phyloP scores from a whole-genome alignment of 2,329 filamentous ascomycete genomes.

The Pseudogymnoascus sp. region DNA sequence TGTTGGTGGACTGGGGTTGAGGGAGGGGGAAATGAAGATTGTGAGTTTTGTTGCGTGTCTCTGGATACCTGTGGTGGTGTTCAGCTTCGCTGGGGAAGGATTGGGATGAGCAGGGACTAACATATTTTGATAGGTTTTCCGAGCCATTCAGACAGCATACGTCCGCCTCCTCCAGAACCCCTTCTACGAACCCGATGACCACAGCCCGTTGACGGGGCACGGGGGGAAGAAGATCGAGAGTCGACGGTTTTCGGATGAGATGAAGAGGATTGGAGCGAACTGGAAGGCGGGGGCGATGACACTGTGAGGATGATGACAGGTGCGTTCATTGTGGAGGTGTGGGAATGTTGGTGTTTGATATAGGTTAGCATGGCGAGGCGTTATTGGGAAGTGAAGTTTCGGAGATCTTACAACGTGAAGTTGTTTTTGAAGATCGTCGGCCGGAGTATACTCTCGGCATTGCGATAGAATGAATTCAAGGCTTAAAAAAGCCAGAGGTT shows the following conservation, averaged over 20 bases:
- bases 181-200: constrained; percentile 86
- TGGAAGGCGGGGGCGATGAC: constrained; percentile 63
- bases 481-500: background rate
- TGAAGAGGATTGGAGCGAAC: constrained; percentile 74
- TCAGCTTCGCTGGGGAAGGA: background rate
- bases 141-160: constrained; percentile 88
- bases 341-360: background rate
- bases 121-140: constrained; percentile 57
- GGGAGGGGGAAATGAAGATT: constrained; percentile 81
- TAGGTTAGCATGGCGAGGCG: constrained; percentile 5
- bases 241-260: constrained; percentile 70
- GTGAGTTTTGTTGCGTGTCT: constrained; percentile 40
- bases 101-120: constrained; percentile 13
- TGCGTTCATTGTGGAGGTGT: background rate
- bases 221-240: constrained; percentile 71
- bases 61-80: background rate
- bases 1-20: constrained; percentile 55
- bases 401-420: background rate
- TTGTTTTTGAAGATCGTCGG: background rate
- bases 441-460: background rate
- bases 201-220: constrained; percentile 51
- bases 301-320: background rate
- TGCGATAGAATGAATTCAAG: background rate
- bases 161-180: constrained; percentile 85
- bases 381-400: background rate